Evolutionary conservation across 2,329 filamentous ascomycete species (phyloP).

Genomic region (Colletotrichum gigasporum): DNA sequence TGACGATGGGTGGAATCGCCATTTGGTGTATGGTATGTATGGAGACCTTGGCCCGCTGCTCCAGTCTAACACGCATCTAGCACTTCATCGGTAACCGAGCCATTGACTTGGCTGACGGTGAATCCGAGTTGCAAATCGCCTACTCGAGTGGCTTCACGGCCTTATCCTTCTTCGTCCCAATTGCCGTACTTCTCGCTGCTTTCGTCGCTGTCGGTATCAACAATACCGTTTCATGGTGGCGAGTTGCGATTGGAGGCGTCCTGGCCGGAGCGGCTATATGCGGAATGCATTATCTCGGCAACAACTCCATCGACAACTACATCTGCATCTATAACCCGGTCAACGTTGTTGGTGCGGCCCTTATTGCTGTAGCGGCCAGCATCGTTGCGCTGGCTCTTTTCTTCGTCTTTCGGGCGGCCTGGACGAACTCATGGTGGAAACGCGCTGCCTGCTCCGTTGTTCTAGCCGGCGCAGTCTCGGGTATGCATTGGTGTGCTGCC

Average conservation of each 20-base stretch:
- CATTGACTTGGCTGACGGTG: slow-evolving; percentile 73
- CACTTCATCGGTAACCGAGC: slow-evolving; percentile 87
- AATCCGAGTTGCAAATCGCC: slow-evolving; percentile 72
- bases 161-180: slow-evolving; percentile 82
- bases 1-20: slow-evolving; percentile 78
- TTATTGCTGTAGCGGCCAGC: slow-evolving; percentile 79
- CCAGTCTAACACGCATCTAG: slow-evolving; percentile 56
- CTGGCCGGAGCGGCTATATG: slow-evolving; percentile 80
- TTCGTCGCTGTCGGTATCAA: slow-evolving; percentile 75
- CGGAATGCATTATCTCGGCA: slow-evolving; percentile 90
- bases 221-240: slow-evolving; percentile 65
- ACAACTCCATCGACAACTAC: slow-evolving; percentile 84
- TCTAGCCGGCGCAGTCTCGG: slow-evolving; percentile 78
- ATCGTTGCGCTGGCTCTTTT: slow-evolving; percentile 77
- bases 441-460: slow-evolving; percentile 72
- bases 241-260: slow-evolving; percentile 70
- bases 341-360: slow-evolving; percentile 73
- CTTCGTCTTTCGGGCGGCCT: slow-evolving; percentile 79
- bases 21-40: slow-evolving; percentile 75
- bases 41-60: slow-evolving; percentile 40
- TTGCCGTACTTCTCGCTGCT: slow-evolving; percentile 76
- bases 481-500: slow-evolving; percentile 88
- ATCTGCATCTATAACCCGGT: slow-evolving; percentile 65
- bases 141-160: slow-evolving; percentile 79
- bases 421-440: slow-evolving; percentile 84